Evolutionary conservation across 768 basidiomycete genomes (phyloP).

Genomic region (Dacryopinax spathularia): DNA sequence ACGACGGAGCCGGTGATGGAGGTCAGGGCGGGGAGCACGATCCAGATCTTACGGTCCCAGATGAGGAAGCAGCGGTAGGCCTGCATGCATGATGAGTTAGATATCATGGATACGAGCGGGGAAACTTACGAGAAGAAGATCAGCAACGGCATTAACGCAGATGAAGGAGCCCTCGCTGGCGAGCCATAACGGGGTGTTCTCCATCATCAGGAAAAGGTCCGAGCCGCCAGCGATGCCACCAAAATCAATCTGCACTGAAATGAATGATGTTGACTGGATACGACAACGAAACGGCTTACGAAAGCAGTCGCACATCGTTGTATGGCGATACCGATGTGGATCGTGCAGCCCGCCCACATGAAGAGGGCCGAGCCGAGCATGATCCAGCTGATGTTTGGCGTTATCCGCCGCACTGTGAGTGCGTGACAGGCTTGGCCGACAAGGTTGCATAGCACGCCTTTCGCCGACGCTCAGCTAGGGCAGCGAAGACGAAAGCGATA

Average conservation of each 20-base stretch:
- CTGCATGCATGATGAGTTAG: neutral
- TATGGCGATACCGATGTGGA: neutral
- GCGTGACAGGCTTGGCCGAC: neutral
- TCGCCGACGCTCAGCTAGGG: neutral
- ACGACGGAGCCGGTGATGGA: conserved; percentile 2
- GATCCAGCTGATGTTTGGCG: neutral
- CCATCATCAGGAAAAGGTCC: neutral
- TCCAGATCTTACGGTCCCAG: conserved; percentile 1
- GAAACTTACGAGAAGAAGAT: neutral
- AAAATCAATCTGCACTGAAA: neutral
- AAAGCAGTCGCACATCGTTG: neutral
- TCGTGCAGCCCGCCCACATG: neutral
- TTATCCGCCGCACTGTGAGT: neutral
- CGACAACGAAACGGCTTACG: neutral
- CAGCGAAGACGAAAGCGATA: neutral
- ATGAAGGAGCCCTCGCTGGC: conserved; percentile 3
- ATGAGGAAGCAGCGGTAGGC: conserved; percentile 3
- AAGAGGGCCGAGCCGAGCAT: conserved; percentile 1
- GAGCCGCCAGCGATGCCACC: neutral
- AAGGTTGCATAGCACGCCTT: conserved; percentile 2
- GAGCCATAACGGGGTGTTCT: conserved; percentile 1
- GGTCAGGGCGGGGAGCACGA: neutral
- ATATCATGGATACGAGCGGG: too few species aligned
- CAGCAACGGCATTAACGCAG: neutral
- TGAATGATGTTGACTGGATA: too few species aligned